A percentile compares a stretch with the other conserved stretches of the same genome.
Conservation (phyloP, 352 stramenopile genomes). For the Pythium periplocum region DNA sequence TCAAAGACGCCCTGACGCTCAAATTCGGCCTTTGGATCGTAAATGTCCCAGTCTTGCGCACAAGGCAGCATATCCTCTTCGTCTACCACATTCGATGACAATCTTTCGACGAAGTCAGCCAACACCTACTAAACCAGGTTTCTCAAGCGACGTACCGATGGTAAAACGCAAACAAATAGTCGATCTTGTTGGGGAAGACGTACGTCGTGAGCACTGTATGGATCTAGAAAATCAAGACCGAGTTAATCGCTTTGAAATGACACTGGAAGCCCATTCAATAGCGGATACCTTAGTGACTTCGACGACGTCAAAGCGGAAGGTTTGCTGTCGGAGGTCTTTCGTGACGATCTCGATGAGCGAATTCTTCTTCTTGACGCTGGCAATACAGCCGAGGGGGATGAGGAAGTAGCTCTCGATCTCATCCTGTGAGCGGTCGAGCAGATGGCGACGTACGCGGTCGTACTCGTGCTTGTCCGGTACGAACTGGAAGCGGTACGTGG, state of each 20-base stretch:
- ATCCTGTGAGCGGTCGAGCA: constrained; percentile 47
- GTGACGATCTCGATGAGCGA: constrained; percentile 70
- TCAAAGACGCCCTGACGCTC: constrained; percentile 67
- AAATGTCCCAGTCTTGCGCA: constrained; percentile 62
- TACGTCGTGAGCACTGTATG: constrained; percentile 75
- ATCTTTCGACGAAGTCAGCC: constrained; percentile 12
- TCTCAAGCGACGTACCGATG: constrained; percentile 31
- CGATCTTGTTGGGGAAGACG: constrained; percentile 77
- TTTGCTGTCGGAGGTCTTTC: constrained; percentile 74
- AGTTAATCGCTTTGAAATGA: no score
- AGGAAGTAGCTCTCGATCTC: constrained; percentile 78
- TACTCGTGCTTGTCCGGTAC: constrained; percentile 52
- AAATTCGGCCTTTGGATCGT: constrained; percentile 61
- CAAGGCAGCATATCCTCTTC: constrained; percentile 51
- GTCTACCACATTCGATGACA: constrained; percentile 37
- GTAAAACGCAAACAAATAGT: constrained; percentile 85
- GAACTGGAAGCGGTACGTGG: constrained; percentile 84
- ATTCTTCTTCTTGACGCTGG: constrained; percentile 77
- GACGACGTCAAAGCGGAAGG: constrained; percentile 68
- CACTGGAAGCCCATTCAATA: no score
- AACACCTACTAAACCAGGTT: no score
- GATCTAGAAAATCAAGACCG: constrained; percentile 29
- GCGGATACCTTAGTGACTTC: constrained; percentile 53
- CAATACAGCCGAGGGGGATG: constrained; percentile 66
- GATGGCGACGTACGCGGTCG: constrained; percentile 40